Base-by-base conservation (phyloP, 2,329 filamentous ascomycete genomes). In the Metarhizium guizhouense region DNA sequence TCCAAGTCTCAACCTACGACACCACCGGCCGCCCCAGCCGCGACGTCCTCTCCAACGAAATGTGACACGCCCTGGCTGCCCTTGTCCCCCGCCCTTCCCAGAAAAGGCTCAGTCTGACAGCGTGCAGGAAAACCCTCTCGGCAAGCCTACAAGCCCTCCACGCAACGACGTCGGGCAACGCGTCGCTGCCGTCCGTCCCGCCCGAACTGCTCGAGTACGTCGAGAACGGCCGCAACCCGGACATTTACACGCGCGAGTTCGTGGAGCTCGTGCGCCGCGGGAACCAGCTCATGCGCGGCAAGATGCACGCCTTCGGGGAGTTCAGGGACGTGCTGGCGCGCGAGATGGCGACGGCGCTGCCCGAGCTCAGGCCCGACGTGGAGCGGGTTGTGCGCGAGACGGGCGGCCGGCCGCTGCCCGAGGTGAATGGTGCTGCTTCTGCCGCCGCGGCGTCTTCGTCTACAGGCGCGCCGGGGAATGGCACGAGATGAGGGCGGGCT, bases 171-270 rank as follows among this genome's bases (percentile, higher is more conserved):
- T 65, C 72, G 25, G 68, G 71, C 29, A 71, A 67, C 60, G 59
- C 45, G 6, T 40, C 63, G 25, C 75, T 84, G 45, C 80, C 81
- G 4, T 70, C 68, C 36, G 76, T 86, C 25, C 84, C 84, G 2
- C 79, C 78, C 53, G 83, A 86, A 64, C 77, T 87, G 13, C 76
- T 87, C 58, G 75, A 82, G 65, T 88, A 88, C 71, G 84, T 88
- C 63, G 84, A 88, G 68, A 81, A 83, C 65, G 84, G 85, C 48
- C 83, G 85, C 52, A 88, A 88, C 73, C 85, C 85, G 2, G 85
- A 88, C 70, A 87, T 88, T 62, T 88, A 88, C 75, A 88, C 85
- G 54, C 77, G 85, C 64, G 85, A 88, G 73, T 87, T 88, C 64
- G 84, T 87, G 64, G 85, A 88, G 78, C 75, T 85, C 53, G 83